These are phyloP conservation scores for Nitzschia sp. DNA, from an alignment of 108 stramenopile genomes.

Conservation along the genomic window DNA sequence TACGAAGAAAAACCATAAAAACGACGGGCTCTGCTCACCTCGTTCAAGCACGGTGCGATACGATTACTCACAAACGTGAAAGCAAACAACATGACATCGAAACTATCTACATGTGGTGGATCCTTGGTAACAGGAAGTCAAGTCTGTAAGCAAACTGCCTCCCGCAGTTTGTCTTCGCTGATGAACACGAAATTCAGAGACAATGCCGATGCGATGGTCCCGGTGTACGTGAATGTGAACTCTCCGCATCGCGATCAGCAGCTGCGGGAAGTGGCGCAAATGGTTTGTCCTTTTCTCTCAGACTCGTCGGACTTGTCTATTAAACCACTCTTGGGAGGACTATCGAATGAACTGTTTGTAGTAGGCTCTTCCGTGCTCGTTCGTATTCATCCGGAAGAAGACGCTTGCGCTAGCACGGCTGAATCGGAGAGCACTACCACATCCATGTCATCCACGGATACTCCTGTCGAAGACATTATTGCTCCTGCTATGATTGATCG, in stretches of 20 bases:
- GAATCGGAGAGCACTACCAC: too few species aligned
- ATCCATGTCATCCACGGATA: neutral
- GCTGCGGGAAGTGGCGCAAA: constrained; percentile 1
- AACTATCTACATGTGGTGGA: too few species aligned
- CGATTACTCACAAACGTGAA: too few species aligned
- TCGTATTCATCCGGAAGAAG: constrained; percentile 38
- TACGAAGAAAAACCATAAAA: too few species aligned
- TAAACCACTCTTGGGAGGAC: constrained; percentile 42
- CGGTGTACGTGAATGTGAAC: neutral
- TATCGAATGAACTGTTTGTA: constrained; percentile 49
- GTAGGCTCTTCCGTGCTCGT: constrained; percentile 28
- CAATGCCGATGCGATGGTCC: constrained; percentile 9
- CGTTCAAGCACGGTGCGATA: too few species aligned
- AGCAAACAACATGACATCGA: too few species aligned
- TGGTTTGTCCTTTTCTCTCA: constrained; percentile 12
- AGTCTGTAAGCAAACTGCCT: too few species aligned
- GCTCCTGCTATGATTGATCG: constrained; percentile 30
- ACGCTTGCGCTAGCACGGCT: neutral
- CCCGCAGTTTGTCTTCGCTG: constrained; percentile 6
- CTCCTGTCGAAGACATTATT: neutral
- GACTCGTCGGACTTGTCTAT: constrained; percentile 1
- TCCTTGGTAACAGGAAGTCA: too few species aligned
- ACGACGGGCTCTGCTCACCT: too few species aligned
- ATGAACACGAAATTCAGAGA: neutral
- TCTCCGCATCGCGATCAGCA: constrained; percentile 18